Evolutionary conservation across 345 rosid species (phyloP).

Genomic region (Citrus mangshanensis): DNA sequence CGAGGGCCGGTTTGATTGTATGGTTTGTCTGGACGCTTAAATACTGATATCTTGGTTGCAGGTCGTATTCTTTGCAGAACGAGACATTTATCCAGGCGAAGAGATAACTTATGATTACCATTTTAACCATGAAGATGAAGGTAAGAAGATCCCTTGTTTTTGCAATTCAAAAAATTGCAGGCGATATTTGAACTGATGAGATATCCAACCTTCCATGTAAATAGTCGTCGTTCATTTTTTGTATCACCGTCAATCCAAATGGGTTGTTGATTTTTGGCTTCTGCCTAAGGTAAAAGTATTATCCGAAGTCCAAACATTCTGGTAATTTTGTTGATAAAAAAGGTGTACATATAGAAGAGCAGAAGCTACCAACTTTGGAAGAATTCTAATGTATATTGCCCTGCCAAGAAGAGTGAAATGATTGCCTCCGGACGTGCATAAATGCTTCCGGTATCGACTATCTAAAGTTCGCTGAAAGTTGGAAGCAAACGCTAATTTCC

Average conservation of each 20-base stretch:
- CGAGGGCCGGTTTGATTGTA: neutral
- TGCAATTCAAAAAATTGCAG: slow-evolving; percentile 58
- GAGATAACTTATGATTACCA: slow-evolving; percentile 60
- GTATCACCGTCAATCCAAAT: neutral
- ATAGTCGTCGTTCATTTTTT: slow-evolving; percentile 3
- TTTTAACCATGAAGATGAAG: slow-evolving; percentile 57
- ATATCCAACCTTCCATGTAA: slow-evolving; percentile 12
- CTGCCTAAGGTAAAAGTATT: neutral
- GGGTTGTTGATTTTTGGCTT: neutral
- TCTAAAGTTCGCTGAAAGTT: too few species aligned
- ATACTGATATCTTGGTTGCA: slow-evolving; percentile 16
- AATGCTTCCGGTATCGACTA: too few species aligned
- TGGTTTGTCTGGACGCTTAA: neutral
- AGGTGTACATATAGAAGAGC: neutral
- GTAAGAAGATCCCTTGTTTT: slow-evolving; percentile 50
- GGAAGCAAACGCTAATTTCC: too few species aligned
- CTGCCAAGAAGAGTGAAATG: neutral
- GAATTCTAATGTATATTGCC: neutral
- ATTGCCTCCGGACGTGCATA: too few species aligned
- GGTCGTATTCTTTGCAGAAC: slow-evolving; percentile 53
- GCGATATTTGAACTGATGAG: slow-evolving; percentile 42
- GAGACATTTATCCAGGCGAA: slow-evolving; percentile 57
- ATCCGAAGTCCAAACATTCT: neutral
- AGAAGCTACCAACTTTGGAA: neutral
- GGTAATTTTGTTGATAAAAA: neutral